Percentiles rank a stretch among this genome's conserved stretches.
Conservation (phyloP, 176 grass and related monocot genomes). For the Triticum aestivum region DNA sequence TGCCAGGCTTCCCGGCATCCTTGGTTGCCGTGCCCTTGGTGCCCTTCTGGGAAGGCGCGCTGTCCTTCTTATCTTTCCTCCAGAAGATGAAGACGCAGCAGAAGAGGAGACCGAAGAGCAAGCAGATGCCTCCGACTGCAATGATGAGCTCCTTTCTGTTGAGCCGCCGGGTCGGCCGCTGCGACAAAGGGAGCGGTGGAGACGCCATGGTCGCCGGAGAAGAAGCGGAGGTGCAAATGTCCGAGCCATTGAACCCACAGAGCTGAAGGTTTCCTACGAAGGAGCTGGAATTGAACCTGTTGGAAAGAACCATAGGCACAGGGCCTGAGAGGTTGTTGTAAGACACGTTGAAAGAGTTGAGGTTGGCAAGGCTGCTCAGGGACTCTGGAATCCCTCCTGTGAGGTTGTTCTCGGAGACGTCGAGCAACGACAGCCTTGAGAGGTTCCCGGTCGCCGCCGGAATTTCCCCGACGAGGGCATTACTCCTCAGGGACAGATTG, state of each 20-base stretch:
- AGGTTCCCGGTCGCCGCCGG: constrained; percentile 61
- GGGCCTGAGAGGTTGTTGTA: constrained; percentile 71
- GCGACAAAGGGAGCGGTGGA: constrained; percentile 29
- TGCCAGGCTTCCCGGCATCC: constrained; percentile 43
- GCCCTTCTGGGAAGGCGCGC: constrained; percentile 34
- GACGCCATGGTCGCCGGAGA: constrained; percentile 35
- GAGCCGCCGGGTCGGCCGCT: constrained; percentile 46
- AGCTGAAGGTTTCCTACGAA: constrained; percentile 82
- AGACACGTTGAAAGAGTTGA: constrained; percentile 74
- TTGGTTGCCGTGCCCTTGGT: constrained; percentile 23
- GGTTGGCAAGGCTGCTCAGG: constrained; percentile 49
- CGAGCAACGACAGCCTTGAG: constrained; percentile 54
- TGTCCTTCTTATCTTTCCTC: constrained; percentile 47
- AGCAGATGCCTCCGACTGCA: constrained; percentile 53
- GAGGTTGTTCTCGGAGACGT: constrained; percentile 86
- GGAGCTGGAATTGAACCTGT: constrained; percentile 90
- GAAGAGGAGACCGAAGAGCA: constrained; percentile 71
- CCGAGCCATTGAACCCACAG: constrained; percentile 75
- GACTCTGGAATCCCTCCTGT: constrained; percentile 70
- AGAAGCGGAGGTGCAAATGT: constrained; percentile 66
- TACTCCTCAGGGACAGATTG: constrained; percentile 51
- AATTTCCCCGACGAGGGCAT: constrained; percentile 64
- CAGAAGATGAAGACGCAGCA: constrained; percentile 66
- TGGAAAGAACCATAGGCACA: constrained; percentile 62
- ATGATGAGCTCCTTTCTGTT: constrained; percentile 71